Evolutionary conservation across 1,284 basidiomycete genomes (phyloP), one percentile per base, ranked within the genome.

Genomic region (Puccinia coronata): DNA sequence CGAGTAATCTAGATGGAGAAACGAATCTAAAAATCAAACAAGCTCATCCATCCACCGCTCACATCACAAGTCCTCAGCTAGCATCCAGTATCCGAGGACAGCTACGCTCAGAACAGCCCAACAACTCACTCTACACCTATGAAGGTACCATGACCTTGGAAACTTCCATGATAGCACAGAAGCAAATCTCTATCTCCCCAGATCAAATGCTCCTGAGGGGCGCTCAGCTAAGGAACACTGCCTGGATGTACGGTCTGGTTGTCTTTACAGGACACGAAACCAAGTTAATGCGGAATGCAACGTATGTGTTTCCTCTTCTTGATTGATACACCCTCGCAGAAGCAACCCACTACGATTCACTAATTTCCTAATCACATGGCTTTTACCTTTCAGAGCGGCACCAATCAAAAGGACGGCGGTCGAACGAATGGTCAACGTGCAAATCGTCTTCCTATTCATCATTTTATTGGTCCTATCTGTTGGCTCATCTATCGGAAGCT

Each of bases 1-100:
- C 94, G 49, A 93, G 93, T 47, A 99, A 99, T 86, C 89, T 99
- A 31, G 97, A 99, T 85, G 96, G 96, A 93, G 96, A 99, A 88
- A 99, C 97, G 6, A 99, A 99, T 85, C 89, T 99, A 83, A 99
- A 99, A 88, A 98, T 99, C 87, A 98, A 99, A 86, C 96, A 99
- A 87, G 94, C 94, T 0, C 92, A 92, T 23, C 89, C 93, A 0
- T 91, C 93, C 36, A 98, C 96, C 0, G 88, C 93, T 0, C 85
- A 89, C 16, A 88, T 98, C 59, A 95, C 91, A 14, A 90, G 92
- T 0, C 95, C 96, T 0, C 88, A 91, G 20, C 89, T 92, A 2
- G 92, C 94, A 34, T 89, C 90, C 9, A 87, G 90, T 2, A 88
- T 99, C 0, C 91, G 91, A 28, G 97, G 97, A 5, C 91, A 92